phyloP scores from a whole-genome alignment of 805 yeast species.

The Maudiozyma bulderi region DNA sequence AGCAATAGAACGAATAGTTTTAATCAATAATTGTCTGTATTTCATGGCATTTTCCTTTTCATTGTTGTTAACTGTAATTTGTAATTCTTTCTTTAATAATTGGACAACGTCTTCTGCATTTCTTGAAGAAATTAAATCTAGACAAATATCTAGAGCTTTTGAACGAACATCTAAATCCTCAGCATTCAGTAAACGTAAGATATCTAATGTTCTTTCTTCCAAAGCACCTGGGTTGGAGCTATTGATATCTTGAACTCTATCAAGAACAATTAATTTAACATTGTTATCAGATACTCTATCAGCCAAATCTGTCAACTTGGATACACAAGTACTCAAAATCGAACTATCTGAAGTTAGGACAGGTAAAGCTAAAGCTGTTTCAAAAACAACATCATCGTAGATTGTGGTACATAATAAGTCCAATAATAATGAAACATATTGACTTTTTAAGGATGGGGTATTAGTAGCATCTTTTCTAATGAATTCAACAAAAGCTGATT shows the following conservation, averaged over 20 bases:
- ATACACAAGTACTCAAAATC: slow-evolving; percentile 68
- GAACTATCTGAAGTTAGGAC: slow-evolving; percentile 52
- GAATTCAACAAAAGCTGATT: slow-evolving; percentile 84
- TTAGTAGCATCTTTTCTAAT: slow-evolving; percentile 69
- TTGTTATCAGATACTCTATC: slow-evolving; percentile 91
- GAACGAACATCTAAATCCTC: slow-evolving; percentile 87
- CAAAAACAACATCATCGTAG: slow-evolving; percentile 62
- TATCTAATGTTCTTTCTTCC: slow-evolving; percentile 76
- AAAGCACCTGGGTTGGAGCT: slow-evolving; percentile 68
- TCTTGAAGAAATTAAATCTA: slow-evolving; percentile 70
- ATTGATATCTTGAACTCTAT: slow-evolving; percentile 71
- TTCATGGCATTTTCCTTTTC: slow-evolving; percentile 76
- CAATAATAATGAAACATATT: slow-evolving; percentile 61
- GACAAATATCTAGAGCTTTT: slow-evolving; percentile 77
- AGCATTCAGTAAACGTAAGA: slow-evolving; percentile 73
- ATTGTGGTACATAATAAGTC: slow-evolving; percentile 63
- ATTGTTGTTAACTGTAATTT: slow-evolving; percentile 50
- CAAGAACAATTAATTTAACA: slow-evolving; percentile 84
- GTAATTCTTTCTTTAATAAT: slow-evolving; percentile 82
- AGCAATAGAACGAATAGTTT: slow-evolving; percentile 83
- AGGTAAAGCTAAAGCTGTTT: slow-evolving; percentile 78
- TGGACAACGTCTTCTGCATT: slow-evolving; percentile 92
- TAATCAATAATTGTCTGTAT: slow-evolving; percentile 80
- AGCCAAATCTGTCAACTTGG: slow-evolving; percentile 79
- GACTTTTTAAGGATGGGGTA: slow-evolving; percentile 54